A percentile compares a stretch with the other conserved stretches of the same genome.
Evolutionary conservation across 371 early-diverging fungal species (phyloP).

Genomic region (Mucor sp.): DNA sequence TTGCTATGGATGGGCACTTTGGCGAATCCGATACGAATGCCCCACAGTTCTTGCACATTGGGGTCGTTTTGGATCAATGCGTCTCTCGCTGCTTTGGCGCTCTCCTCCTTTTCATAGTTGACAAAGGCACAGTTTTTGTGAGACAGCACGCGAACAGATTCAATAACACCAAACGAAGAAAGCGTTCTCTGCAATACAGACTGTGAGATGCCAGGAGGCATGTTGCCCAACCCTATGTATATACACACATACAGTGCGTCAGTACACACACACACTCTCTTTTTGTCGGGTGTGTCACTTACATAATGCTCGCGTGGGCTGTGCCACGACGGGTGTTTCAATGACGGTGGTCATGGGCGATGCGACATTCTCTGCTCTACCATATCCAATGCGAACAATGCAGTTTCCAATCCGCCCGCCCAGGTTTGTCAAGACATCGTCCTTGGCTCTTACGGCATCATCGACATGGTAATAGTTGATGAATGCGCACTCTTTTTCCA

Average conservation of each 20-base stretch:
- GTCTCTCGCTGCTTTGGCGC: conserved; percentile 85
- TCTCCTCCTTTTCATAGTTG: conserved; percentile 86
- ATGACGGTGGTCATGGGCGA: conserved; percentile 18
- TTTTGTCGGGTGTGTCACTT: conserved; percentile 14
- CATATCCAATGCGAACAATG: conserved; percentile 88
- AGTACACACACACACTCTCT: background rate
- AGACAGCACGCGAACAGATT: conserved; percentile 94
- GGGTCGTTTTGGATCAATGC: conserved; percentile 85
- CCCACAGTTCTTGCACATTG: conserved; percentile 71
- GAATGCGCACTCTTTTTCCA: conserved; percentile 96
- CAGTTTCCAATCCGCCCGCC: conserved; percentile 79
- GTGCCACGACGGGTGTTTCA: conserved; percentile 20
- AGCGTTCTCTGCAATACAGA: conserved; percentile 75
- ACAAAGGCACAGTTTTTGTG: conserved; percentile 98
- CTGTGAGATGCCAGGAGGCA: conserved; percentile 78
- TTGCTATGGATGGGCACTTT: conserved; percentile 63
- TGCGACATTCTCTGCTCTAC: conserved; percentile 73
- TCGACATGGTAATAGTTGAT: conserved; percentile 86
- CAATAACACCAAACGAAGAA: conserved; percentile 80
- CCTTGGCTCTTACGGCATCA: conserved; percentile 85
- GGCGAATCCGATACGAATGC: conserved; percentile 89
- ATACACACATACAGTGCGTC: no score
- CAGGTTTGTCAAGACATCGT: conserved; percentile 74
- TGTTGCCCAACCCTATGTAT: conserved; percentile 87
- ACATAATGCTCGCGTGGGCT: conserved; percentile 50